A percentile compares a stretch with the other conserved stretches of the same genome.
These are phyloP conservation scores for Phialophora tarda DNA, from an alignment of 2,329 filamentous ascomycete species.

Conservation along the genomic window DNA sequence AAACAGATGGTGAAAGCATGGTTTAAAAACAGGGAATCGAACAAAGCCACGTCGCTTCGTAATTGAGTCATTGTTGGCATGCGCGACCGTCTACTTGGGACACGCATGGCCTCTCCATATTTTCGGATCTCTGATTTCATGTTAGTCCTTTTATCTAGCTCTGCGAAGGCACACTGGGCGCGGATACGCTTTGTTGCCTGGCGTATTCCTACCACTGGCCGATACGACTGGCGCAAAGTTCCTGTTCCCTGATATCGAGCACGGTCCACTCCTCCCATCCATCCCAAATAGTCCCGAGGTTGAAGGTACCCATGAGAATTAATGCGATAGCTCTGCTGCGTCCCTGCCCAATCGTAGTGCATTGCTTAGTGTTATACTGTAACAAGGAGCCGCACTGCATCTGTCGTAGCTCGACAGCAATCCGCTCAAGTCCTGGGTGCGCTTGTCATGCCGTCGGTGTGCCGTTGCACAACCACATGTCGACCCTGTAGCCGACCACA, in stretches of 20 bases:
- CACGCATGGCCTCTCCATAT: constrained; percentile 3
- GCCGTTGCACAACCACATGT: not conserved
- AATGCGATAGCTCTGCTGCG: not conserved
- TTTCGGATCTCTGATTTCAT: not conserved
- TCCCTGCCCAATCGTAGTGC: not conserved
- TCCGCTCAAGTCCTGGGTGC: not conserved
- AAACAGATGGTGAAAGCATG: not conserved
- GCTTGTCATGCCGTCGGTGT: not conserved
- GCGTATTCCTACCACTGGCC: not conserved
- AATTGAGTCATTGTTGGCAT: not conserved
- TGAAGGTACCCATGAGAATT: not conserved
- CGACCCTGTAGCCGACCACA: not conserved
- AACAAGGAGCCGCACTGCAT: constrained; percentile 1
- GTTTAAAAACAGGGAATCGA: not conserved
- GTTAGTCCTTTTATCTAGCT: constrained; percentile 1
- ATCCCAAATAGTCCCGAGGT: not conserved
- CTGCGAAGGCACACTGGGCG: not conserved
- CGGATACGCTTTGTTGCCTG: not conserved
- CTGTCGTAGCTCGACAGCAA: not conserved
- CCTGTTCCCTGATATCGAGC: not conserved
- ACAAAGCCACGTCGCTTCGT: not conserved
- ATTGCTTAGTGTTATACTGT: not conserved
- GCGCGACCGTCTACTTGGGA: constrained; percentile 1
- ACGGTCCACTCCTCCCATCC: not conserved
- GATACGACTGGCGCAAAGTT: not conserved